Evolutionary conservation across 352 stramenopile species (phyloP), one percentile per base, ranked within the genome.

Genomic region (Pythium diclinum): DNA sequence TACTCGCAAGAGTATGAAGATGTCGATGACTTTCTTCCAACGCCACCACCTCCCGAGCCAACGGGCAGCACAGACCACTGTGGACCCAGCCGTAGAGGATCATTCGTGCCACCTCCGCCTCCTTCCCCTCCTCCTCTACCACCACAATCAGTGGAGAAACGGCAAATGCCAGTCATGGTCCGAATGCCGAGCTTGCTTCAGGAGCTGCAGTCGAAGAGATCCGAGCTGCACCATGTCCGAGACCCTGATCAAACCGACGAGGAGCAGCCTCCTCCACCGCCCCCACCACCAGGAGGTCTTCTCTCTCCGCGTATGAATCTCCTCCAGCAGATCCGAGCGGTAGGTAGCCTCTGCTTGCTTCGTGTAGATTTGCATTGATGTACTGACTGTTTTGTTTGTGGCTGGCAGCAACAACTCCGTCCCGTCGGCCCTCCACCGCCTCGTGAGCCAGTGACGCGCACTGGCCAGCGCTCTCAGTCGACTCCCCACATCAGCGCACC

Each of bases 261-360:
- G 25, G 33, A 64, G n/a, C n/a, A 36, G 14, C 25, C 17, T 23
- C 30, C 38, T 30, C 36, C 57, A 8, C 30, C 58, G 11, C 52
- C 53, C 14, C 52, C 51, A 36, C 59, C 52, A 9, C 54, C 63
- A 0, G 44, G 13, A 13, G 52, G 25, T 9, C 16, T 69, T 16
- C 14, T 51, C 0, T 72, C 44, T 7, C 69, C 73, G 2, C 76
- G 77, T n/a, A 28, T 59, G 11, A 78, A 63, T 25, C 66, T 87
- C 0, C 68, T 88, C 1, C 63, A 87, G 21, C 80, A 87, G 60
- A 87, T 89, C 48, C 74, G 74, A 33, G 64, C 73, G 63, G 73
- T 79, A 47, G 32, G 62, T 61, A 16, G 8, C 10, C 6, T 34
- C 53, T 51, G 21, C 25, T 28, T 28, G 25, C 25, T 28, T 28